phyloP scores from a whole-genome alignment of 177 flowering plant genomes.

The Telopea speciosissima region DNA sequence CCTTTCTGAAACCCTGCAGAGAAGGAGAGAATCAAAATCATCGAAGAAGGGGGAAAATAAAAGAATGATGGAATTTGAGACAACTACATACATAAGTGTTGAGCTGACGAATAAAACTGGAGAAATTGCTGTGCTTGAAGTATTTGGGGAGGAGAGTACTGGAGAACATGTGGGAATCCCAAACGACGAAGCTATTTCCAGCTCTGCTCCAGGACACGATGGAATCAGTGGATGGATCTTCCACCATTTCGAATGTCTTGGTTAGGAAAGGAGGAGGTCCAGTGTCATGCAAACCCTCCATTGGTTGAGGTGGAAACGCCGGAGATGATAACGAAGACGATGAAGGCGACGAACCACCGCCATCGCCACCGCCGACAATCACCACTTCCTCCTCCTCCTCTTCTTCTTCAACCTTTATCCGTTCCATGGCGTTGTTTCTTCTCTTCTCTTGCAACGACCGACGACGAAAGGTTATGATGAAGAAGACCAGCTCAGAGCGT shows the following conservation, averaged over 20 bases:
- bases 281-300: slow-evolving; percentile 50
- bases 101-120: slow-evolving; percentile 82
- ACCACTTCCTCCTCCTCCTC: slow-evolving; percentile 20
- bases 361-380: neutral
- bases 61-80: neutral
- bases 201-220: slow-evolving; percentile 58
- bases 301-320: slow-evolving; percentile 31
- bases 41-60: neutral
- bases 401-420: slow-evolving; percentile 8
- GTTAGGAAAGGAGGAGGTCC: slow-evolving; percentile 75
- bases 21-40: neutral
- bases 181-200: slow-evolving; percentile 56
- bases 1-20: slow-evolving; percentile 50
- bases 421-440: slow-evolving; percentile 12
- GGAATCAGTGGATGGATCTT: slow-evolving; percentile 49
- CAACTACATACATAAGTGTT: slow-evolving; percentile 62
- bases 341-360: neutral
- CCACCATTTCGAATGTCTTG: slow-evolving; percentile 76
- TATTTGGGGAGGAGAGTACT: slow-evolving; percentile 45
- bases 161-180: slow-evolving; percentile 57
- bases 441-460: neutral
- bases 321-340: slow-evolving; percentile 2
- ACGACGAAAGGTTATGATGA: neutral
- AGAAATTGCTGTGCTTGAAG: slow-evolving; percentile 80
- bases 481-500: too few relatives aligned